Conservation (phyloP, 805 yeast species). For the Phaffomyces antillensis region DNA sequence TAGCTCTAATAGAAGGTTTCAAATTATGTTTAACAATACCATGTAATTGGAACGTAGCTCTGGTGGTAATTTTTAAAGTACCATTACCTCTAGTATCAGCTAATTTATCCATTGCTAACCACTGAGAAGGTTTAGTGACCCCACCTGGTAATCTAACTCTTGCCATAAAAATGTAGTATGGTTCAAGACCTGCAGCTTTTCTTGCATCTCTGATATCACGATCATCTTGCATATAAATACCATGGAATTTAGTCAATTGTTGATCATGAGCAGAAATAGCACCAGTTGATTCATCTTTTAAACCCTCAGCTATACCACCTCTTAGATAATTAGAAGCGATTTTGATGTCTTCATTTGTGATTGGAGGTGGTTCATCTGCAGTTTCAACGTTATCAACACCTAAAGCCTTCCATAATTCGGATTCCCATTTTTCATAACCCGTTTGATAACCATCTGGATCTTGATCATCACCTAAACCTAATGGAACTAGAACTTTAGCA, state of each 20-base stretch:
- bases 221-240: conserved; percentile 97
- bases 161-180: conserved; percentile 95
- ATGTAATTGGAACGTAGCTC: conserved; percentile 95
- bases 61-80: conserved; percentile 87
- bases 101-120: conserved; percentile 78
- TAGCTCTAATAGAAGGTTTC: conserved; percentile 87
- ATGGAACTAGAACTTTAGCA: conserved; percentile 61
- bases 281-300: conserved; percentile 77
- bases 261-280: conserved; percentile 87
- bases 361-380: conserved; percentile 85
- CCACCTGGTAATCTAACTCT: conserved; percentile 96
- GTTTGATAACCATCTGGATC: conserved; percentile 94
- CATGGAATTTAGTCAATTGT: conserved; percentile 94
- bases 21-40: conserved; percentile 88
- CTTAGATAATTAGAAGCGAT: conserved; percentile 78
- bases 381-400: conserved; percentile 80
- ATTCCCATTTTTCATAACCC: conserved; percentile 86
- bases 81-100: conserved; percentile 84
- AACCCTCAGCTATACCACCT: conserved; percentile 88
- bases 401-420: conserved; percentile 75
- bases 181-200: conserved; percentile 88
- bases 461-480: conserved; percentile 95
- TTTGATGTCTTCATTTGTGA: conserved; percentile 95
- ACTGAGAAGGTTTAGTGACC: conserved; percentile 77
- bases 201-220: conserved; percentile 92